phyloP scores from a whole-genome alignment of 129 eudicot genomes.

The Chrysanthemum seticuspe region DNA sequence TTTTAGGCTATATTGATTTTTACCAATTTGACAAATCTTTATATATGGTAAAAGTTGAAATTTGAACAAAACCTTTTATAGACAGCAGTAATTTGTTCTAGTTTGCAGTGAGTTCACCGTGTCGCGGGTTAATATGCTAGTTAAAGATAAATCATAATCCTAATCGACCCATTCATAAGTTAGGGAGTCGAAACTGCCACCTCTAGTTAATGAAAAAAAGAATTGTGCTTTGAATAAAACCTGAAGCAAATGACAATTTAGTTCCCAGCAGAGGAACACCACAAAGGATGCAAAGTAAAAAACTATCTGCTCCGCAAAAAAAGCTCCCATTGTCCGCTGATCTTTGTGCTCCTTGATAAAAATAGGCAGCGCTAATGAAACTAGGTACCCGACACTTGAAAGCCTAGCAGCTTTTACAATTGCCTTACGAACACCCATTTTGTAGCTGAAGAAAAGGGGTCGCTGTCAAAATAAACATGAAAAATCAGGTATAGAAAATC shows the following conservation, averaged over 20 bases:
- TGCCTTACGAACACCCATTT: conserved; percentile 75
- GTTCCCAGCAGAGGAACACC: conserved; percentile 82
- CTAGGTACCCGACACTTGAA: conserved; percentile 54
- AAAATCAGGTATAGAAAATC: conserved; percentile 14
- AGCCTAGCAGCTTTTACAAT: conserved; percentile 52
- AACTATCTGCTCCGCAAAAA: conserved; percentile 50
- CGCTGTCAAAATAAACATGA: conserved; percentile 55
- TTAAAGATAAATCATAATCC: too few relatives aligned
- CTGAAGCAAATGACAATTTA: conserved; percentile 76
- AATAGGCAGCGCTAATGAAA: conserved; percentile 41
- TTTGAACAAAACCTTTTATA: too few relatives aligned
- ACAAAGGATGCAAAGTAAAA: conserved; percentile 50
- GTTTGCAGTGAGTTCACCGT: too few relatives aligned
- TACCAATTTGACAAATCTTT: too few relatives aligned
- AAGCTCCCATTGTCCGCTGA: conserved; percentile 32
- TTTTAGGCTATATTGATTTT: too few relatives aligned
- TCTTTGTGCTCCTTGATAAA: conserved; percentile 38
- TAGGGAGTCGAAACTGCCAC: background rate
- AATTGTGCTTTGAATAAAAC: conserved; percentile 30
- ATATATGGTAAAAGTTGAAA: too few relatives aligned
- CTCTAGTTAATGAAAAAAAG: background rate
- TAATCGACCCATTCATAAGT: too few relatives aligned
- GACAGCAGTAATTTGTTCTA: too few relatives aligned
- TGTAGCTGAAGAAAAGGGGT: conserved; percentile 90
- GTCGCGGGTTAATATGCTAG: too few relatives aligned